These are phyloP conservation scores for Vachellia pachyceras DNA, from an alignment of 306 rosid species.

Conservation along the genomic window DNA sequence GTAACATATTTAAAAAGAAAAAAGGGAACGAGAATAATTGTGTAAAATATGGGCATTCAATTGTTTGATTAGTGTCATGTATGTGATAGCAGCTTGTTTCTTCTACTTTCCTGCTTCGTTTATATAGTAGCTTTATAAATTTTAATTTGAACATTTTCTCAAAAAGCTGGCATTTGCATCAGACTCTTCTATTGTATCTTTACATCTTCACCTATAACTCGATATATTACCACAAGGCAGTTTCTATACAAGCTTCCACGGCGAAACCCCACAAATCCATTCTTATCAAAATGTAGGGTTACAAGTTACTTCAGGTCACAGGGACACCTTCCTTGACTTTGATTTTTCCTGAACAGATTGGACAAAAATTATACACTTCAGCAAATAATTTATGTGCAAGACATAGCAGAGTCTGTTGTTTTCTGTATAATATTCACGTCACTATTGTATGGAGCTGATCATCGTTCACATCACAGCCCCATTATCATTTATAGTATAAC, in stretches of 20 bases:
- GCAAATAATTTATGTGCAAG: slow-evolving; percentile 10
- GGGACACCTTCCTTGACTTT: too few relatives aligned
- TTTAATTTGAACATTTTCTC: not conserved
- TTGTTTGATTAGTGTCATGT: slow-evolving; percentile 46
- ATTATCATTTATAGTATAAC: slow-evolving; percentile 13
- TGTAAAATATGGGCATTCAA: slow-evolving; percentile 37
- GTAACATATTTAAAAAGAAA: not conserved
- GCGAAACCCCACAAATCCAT: not conserved
- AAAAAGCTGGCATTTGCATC: not conserved
- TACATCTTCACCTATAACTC: not conserved
- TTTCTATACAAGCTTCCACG: not conserved
- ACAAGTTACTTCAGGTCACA: too few relatives aligned
- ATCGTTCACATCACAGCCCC: not conserved
- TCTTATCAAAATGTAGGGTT: not conserved
- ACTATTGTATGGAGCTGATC: slow-evolving; percentile 24
- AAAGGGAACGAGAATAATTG: slow-evolving; percentile 23
- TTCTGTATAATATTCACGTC: not conserved
- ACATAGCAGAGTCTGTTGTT: not conserved
- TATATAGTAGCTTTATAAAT: not conserved
- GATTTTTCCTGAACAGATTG: not conserved
- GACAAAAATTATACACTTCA: not conserved
- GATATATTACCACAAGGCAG: not conserved
- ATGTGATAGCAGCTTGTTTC: slow-evolving; percentile 35
- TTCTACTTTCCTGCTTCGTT: not conserved
- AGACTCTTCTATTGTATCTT: not conserved